phyloP scores from a whole-genome alignment of 2,329 filamentous ascomycete genomes.

The Zasmidium angulare region DNA sequence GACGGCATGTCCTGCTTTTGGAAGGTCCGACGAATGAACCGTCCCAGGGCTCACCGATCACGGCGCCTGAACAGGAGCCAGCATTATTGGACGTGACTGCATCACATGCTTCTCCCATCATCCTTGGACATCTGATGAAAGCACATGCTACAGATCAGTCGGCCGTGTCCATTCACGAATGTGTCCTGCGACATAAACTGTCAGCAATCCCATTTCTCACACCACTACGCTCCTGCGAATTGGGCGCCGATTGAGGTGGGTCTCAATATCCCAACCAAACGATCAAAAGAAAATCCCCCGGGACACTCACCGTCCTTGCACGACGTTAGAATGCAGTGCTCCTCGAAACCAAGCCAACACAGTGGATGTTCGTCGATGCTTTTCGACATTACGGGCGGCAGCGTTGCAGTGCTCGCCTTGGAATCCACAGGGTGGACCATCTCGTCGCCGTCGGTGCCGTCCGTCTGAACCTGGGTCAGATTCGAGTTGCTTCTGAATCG shows the following conservation, averaged over 20 bases:
- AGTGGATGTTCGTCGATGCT: constrained; percentile 81
- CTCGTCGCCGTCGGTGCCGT: constrained; percentile 45
- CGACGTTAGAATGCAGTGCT: constrained; percentile 88
- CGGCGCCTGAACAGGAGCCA: background rate
- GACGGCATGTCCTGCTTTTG: background rate
- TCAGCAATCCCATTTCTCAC: constrained; percentile 13
- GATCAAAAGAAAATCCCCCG: constrained; percentile 1
- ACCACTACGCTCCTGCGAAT: background rate
- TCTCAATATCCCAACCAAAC: constrained; percentile 16
- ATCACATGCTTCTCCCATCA: background rate
- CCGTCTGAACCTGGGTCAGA: constrained; percentile 48
- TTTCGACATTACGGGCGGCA: constrained; percentile 89
- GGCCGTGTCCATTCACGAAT: constrained; percentile 74
- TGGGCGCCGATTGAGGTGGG: constrained; percentile 6
- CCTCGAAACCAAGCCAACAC: constrained; percentile 89
- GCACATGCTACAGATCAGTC: constrained; percentile 26
- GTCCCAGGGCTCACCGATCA: background rate
- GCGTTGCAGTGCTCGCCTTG: constrained; percentile 76
- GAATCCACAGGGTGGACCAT: constrained; percentile 79
- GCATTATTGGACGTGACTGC: background rate
- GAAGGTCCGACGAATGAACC: background rate
- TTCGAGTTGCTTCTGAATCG: constrained; percentile 72
- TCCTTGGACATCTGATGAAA: background rate
- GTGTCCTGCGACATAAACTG: constrained; percentile 56
- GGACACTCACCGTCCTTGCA: constrained; percentile 76